Evolutionary conservation across 768 basidiomycete genomes (phyloP).

Genomic region (Auriculariales sp.): DNA sequence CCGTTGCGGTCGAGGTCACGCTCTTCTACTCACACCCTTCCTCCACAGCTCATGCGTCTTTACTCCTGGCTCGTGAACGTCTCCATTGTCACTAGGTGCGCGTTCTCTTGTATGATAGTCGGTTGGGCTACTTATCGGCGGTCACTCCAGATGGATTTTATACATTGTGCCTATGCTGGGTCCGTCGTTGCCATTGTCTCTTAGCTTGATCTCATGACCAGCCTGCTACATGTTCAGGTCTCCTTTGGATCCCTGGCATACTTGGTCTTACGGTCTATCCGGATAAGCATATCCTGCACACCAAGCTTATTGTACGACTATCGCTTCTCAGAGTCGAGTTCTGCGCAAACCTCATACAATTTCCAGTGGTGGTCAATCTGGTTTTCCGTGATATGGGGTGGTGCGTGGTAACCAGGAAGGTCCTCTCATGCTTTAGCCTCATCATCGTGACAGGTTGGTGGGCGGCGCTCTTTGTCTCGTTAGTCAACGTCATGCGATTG

Average conservation of each 20-base stretch:
- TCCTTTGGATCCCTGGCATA: slow-evolving; percentile 66
- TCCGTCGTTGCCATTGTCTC: not conserved
- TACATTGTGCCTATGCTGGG: slow-evolving; percentile 63
- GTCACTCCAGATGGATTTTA: slow-evolving; percentile 35
- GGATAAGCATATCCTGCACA: slow-evolving; percentile 29
- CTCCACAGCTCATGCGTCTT: slow-evolving; percentile 35
- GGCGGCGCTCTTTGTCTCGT: slow-evolving; percentile 54
- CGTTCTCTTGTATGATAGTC: not conserved
- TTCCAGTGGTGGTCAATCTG: slow-evolving; percentile 61
- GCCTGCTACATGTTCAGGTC: not conserved
- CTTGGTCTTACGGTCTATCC: slow-evolving; percentile 40
- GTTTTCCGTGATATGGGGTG: slow-evolving; percentile 67
- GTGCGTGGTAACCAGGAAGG: slow-evolving; percentile 19
- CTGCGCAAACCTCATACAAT: not conserved
- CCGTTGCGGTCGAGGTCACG: not conserved
- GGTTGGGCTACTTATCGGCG: not conserved
- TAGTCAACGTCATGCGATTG: slow-evolving; percentile 14
- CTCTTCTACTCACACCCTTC: not conserved
- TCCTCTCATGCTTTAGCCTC: not conserved
- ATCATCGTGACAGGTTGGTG: slow-evolving; percentile 49
- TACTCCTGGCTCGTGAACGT: slow-evolving; percentile 65
- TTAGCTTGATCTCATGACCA: not conserved
- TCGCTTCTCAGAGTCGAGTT: not conserved
- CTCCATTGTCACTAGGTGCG: slow-evolving; percentile 51
- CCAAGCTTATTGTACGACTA: slow-evolving; percentile 10